Evolutionary conservation across 257 asterid genomes (phyloP).

Genomic region (Nicotiana tabacum): DNA sequence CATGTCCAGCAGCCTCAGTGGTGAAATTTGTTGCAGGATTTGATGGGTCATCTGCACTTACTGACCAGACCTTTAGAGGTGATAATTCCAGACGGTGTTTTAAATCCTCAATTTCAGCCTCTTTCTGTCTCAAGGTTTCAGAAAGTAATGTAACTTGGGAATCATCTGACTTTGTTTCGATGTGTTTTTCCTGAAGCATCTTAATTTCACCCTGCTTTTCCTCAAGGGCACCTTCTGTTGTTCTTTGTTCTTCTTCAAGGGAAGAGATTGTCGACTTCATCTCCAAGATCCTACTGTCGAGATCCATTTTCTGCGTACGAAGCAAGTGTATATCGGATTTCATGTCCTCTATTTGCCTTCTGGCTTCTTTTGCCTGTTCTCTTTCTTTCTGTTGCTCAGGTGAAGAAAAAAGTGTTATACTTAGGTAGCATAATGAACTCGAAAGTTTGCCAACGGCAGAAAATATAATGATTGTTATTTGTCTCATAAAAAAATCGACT

Average conservation of each 20-base stretch:
- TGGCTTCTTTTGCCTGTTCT: slow-evolving; percentile 33
- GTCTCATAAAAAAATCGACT: not conserved
- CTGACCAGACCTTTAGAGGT: slow-evolving; percentile 25
- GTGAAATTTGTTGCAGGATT: slow-evolving; percentile 14
- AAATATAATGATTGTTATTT: not conserved
- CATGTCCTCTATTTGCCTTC: slow-evolving; percentile 54
- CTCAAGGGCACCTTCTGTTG: slow-evolving; percentile 33
- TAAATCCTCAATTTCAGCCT: slow-evolving; percentile 39
- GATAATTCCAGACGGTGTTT: slow-evolving; percentile 24
- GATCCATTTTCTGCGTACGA: slow-evolving; percentile 42
- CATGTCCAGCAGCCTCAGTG: not conserved
- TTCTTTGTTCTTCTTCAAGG: slow-evolving; percentile 53
- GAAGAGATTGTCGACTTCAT: slow-evolving; percentile 62
- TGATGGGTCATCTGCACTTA: slow-evolving; percentile 26
- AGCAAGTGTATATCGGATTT: slow-evolving; percentile 36
- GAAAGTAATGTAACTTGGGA: slow-evolving; percentile 32
- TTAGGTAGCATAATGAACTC: not conserved
- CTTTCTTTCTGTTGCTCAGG: slow-evolving; percentile 48
- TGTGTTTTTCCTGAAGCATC: slow-evolving; percentile 22
- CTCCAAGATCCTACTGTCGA: slow-evolving; percentile 34
- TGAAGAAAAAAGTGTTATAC: not conserved
- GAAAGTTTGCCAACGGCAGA: not conserved
- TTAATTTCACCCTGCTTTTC: slow-evolving; percentile 55
- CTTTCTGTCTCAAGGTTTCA: slow-evolving; percentile 23
- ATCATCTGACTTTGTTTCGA: slow-evolving; percentile 10